phyloP scores from a whole-genome alignment of 1,139 yeast species.

The Diutina scorzettiae region DNA sequence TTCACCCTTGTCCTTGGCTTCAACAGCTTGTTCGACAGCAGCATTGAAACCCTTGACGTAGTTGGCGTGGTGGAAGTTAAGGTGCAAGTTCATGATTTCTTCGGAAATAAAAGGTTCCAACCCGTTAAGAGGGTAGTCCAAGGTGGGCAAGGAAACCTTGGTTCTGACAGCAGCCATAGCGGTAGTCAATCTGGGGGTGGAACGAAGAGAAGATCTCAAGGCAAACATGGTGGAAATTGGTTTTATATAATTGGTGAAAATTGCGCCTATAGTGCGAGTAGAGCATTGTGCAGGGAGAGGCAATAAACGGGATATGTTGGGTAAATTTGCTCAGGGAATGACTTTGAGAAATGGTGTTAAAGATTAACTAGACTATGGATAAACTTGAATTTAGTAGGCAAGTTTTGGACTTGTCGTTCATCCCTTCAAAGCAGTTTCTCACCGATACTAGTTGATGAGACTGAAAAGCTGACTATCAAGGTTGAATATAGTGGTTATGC shows the following conservation, averaged over 20 bases:
- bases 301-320: too few species aligned
- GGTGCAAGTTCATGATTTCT: slow-evolving; percentile 80
- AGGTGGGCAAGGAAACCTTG: slow-evolving; percentile 71
- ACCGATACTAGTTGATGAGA: too few species aligned
- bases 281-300: too few species aligned
- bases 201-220: slow-evolving; percentile 1
- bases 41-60: slow-evolving; percentile 83
- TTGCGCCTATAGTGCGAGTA: too few species aligned
- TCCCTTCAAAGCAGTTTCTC: too few species aligned
- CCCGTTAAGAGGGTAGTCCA: slow-evolving; percentile 80
- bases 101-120: slow-evolving; percentile 87
- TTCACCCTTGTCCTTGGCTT: slow-evolving; percentile 56
- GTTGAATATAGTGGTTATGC: too few species aligned
- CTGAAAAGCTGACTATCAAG: too few species aligned
- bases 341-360: too few species aligned
- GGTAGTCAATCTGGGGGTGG: not conserved
- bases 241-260: not conserved
- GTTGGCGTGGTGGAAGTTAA: slow-evolving; percentile 90
- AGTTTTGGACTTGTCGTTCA: too few species aligned
- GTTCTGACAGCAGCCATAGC: slow-evolving; percentile 8
- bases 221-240: not conserved
- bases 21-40: slow-evolving; percentile 67
- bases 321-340: too few species aligned
- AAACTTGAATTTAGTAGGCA: too few species aligned
- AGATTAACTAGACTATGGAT: too few species aligned